Evolutionary conservation across 2,329 filamentous ascomycete species (phyloP), one percentile per base, ranked within the genome.

Genomic region (Fusarium mundagurra): DNA sequence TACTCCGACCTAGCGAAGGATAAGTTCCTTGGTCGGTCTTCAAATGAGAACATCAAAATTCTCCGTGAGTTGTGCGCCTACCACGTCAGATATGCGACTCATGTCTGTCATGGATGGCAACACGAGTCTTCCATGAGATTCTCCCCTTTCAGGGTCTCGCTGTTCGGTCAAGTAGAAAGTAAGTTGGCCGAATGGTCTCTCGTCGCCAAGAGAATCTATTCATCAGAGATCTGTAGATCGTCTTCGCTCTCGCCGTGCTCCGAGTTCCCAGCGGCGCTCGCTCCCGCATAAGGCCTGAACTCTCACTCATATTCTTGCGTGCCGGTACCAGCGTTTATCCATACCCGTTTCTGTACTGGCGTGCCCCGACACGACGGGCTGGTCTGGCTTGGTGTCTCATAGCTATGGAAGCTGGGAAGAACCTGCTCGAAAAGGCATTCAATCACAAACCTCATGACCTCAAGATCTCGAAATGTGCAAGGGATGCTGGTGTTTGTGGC

Each of bases 271-370:
- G 61, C 54, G 41, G 51, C 61, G 67, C 61, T 59, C 58, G 31
- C 45, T 71, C 62, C 67, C 69, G 55, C 51, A 20, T 27, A 43
- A 50, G 41, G 47, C 45, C 41, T 41, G 48, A 45, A 63, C 60
- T 63, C 50, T 58, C 61, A 48, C 50, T 58, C 61, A 48, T 44
- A 31, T 31, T 43, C 29, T 38, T 57, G 36, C 44, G 33, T 54
- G 51, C 51, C 18, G 51, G 50, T 38, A 38, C 51, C 51, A 58
- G 33, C 31, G 41, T n/a, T 58, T 22, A 54, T 61, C 36, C 29
- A 43, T 63, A 69, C 54, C 71, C 50, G 66, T 33, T 71, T 73
- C 47, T 67, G 71, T 63, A 70, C 58, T 73, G 71, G 70, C 45
- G 66, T 48, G 54, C 29, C 61, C 53, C 48, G 67, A 62, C 50